phyloP scores from a whole-genome alignment of 306 rosid genomes.

The Acmispon strigosus region DNA sequence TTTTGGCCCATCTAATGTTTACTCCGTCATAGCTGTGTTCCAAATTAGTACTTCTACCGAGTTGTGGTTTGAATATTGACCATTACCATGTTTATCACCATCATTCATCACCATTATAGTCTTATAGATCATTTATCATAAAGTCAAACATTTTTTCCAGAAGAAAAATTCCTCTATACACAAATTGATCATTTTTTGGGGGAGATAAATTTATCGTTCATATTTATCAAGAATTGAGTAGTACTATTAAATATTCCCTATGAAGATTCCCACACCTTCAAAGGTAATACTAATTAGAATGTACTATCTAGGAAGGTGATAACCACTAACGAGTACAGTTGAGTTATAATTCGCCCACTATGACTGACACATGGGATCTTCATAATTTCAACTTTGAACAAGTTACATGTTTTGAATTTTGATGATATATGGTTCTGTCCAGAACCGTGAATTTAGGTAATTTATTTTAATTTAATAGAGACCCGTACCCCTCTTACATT shows the following conservation, averaged over 20 bases:
- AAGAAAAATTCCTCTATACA: neutral
- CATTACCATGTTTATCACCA: no score
- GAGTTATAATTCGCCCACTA: neutral
- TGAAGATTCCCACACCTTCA: neutral
- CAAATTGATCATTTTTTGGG: neutral
- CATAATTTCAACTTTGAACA: neutral
- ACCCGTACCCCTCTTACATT: neutral
- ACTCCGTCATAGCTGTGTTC: no score
- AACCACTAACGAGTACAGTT: no score
- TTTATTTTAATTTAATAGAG: constrained; percentile 6
- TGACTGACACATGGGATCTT: neutral
- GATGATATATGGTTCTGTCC: neutral
- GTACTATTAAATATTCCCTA: neutral
- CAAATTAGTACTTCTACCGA: no score
- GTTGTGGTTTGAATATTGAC: no score
- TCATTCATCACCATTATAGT: no score
- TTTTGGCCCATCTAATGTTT: no score
- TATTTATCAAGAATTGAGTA: neutral
- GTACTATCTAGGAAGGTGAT: neutral
- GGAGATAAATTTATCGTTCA: neutral
- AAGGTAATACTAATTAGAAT: neutral
- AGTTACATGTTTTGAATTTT: neutral
- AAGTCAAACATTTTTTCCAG: neutral
- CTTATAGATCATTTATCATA: no score
- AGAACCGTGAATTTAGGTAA: neutral